Conservation (phyloP, 768 basidiomycete species). For the Pseudohyphozyma bogoriensis region DNA sequence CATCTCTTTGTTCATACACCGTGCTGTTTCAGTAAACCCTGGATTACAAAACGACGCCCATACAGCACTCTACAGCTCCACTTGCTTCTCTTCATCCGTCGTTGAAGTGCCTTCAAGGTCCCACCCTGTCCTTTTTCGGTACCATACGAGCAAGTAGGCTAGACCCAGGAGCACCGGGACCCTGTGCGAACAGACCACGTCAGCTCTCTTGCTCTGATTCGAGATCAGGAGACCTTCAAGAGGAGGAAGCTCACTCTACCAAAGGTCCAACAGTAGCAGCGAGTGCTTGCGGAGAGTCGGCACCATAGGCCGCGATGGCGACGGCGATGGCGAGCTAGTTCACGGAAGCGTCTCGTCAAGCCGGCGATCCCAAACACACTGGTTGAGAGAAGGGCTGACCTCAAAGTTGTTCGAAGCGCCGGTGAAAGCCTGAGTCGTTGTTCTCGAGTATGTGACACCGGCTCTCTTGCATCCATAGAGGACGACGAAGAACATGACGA, state of each 20-base stretch:
- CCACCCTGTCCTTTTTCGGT: constrained; percentile 45
- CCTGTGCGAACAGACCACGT: background rate
- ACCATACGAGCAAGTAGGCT: constrained; percentile 53
- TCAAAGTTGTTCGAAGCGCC: constrained; percentile 44
- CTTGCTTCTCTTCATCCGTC: background rate
- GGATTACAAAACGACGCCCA: too few relatives aligned
- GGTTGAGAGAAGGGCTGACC: background rate
- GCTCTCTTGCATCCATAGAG: constrained; percentile 3
- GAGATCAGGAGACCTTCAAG: background rate
- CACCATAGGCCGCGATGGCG: constrained; percentile 64
- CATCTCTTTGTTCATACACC: too few relatives aligned
- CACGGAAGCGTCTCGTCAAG: background rate
- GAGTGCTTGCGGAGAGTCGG: constrained; percentile 64
- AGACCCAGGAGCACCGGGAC: constrained; percentile 64
- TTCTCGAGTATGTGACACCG: background rate
- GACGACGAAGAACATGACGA: constrained; percentile 51
- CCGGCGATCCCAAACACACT: background rate
- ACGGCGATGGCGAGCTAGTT: constrained; percentile 67
- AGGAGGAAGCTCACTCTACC: constrained; percentile 34
- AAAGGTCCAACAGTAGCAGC: constrained; percentile 53
- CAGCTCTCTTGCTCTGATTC: background rate
- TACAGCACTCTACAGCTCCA: too few relatives aligned
- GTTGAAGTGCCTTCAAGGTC: constrained; percentile 4
- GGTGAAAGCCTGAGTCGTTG: constrained; percentile 1
- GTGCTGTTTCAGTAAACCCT: too few relatives aligned